Conservation (phyloP, 495 filamentous ascomycete genomes). For the Apiosordaria backusii region DNA sequence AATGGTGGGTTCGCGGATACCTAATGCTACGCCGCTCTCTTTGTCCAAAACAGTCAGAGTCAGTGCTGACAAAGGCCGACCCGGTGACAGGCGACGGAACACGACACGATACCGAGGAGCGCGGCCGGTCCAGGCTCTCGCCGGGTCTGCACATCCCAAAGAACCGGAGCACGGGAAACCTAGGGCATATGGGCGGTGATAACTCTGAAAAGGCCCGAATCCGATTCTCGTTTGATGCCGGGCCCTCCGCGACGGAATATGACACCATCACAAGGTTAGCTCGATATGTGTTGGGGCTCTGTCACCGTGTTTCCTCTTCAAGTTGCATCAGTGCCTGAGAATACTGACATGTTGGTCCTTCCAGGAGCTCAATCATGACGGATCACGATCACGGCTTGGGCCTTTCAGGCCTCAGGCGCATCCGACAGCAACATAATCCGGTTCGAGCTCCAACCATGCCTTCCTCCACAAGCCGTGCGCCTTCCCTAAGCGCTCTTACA, state of each 20-base stretch:
- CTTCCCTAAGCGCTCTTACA: constrained; percentile 55
- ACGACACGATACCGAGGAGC: constrained; percentile 37
- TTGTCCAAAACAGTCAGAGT: constrained; percentile 1
- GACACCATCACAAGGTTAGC: constrained; percentile 52
- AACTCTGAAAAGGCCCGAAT: constrained; percentile 43
- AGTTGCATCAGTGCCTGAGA: not conserved
- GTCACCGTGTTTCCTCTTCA: constrained; percentile 18
- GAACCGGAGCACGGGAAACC: constrained; percentile 61
- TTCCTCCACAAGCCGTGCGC: constrained; percentile 55
- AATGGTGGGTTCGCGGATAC: constrained; percentile 38
- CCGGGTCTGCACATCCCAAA: constrained; percentile 54
- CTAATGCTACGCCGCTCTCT: constrained; percentile 9
- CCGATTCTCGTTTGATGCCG: constrained; percentile 56
- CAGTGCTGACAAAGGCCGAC: constrained; percentile 24
- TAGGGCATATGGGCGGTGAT: constrained; percentile 43
- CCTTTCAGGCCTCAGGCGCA: constrained; percentile 80
- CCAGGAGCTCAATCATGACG: constrained; percentile 50
- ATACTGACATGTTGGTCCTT: constrained; percentile 30
- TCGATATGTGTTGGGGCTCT: not conserved
- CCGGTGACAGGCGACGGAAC: constrained; percentile 40
- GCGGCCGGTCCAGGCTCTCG: constrained; percentile 31
- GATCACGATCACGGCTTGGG: constrained; percentile 58
- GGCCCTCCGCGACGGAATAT: constrained; percentile 45
- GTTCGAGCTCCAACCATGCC: constrained; percentile 63
- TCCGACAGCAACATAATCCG: constrained; percentile 74